Base-by-base conservation (phyloP, 352 stramenopile species). In the Elongisporangium anandrum region DNA sequence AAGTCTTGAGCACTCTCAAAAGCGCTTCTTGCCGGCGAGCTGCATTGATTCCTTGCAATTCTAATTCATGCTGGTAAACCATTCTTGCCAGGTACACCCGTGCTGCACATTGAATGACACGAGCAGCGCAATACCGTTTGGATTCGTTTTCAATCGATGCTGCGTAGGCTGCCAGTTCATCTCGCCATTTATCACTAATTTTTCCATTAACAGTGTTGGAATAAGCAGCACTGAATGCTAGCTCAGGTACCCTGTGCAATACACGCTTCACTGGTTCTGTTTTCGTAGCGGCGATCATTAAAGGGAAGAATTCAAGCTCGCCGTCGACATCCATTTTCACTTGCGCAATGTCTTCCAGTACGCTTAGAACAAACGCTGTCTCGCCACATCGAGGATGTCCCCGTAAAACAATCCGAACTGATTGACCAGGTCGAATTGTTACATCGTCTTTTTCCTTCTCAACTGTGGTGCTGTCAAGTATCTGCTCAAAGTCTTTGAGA, bases 301-400 rank as follows among this genome's bases (percentile, higher is more conserved):
- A 57, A 16, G 82, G 82, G 50, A 94, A 81, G 61, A 94, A 94
- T 60, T 94, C 85, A n/a, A 92, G 68, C 39, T 75, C 68, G 10
- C 79, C 78, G 38, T 92, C 85, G n/a, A 88, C 56, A 38, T 94
- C 85, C 65, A 94, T 81, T 48, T 94, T 94, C 21, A 92, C 74
- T 50, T 92, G 71, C 34, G 82, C 82, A 12, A 91, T 81, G 0
- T 76, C 61, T 21, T 92, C 81, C 24, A 75, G 65, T 17, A 92
- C 63, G 12, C 66, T 70, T 2, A 94, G 69, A 6, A 94, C 82
- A 23, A 81, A 92, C 1, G 75, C 82, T 1, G 85, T 92, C 64
- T 94, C 82, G 1, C 85, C 85, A 55, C 82, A 91, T 3, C 82
- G 80, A 4, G 79, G 63, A n/a, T 94, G 85, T 1, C 85, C 85